Base-by-base conservation (phyloP, 1,139 yeast species). In the Insectozyma bohioensis region DNA sequence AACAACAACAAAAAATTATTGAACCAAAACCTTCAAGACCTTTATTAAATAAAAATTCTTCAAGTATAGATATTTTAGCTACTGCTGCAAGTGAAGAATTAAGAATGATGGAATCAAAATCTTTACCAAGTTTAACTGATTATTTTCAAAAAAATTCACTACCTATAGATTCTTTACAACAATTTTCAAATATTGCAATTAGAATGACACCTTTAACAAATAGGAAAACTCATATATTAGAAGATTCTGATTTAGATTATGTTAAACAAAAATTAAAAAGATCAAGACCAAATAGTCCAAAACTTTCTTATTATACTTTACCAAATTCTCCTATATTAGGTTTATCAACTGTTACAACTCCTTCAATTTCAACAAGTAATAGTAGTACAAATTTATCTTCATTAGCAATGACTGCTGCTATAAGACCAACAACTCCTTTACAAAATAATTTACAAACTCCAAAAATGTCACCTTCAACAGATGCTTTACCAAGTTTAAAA, bases 1-100 rank as follows among this genome's bases (percentile, higher is more conserved):
- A 17, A 6, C 28, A 22, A 10, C 19, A 31, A 9, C 20, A 24
- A 5, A 32, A 25, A 21, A 16, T 14, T 10, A 23, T 20, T 17
- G 9, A 10, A 12, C 15, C 26, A 23, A 15, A 10, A 19, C 14
- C 27, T 30, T 9, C 40, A 32, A 33, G 28, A 15, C 37, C 34
- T 12, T 11, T 7, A 12, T 37, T 41, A 9, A 42, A 40, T 11
- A 42, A 38, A 24, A 33, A 40, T 22, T 32, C 40, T 20, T 40
- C 42, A n/a, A 70, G 77, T 57, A 85, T 85, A 54, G 85, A 85
- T 52, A 71, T 84, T 3, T 61, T 85, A 40, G 95, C 94, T 4
- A 75, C 83, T 16, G 94, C 95, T 3, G 95, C 95, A 1, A 75
- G 88, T 5, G 85, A 84, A 51, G 92, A 85, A 53, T 67, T 85